These are phyloP conservation scores for Trametes meyenii DNA, from an alignment of 768 basidiomycete species.

Conservation along the genomic window DNA sequence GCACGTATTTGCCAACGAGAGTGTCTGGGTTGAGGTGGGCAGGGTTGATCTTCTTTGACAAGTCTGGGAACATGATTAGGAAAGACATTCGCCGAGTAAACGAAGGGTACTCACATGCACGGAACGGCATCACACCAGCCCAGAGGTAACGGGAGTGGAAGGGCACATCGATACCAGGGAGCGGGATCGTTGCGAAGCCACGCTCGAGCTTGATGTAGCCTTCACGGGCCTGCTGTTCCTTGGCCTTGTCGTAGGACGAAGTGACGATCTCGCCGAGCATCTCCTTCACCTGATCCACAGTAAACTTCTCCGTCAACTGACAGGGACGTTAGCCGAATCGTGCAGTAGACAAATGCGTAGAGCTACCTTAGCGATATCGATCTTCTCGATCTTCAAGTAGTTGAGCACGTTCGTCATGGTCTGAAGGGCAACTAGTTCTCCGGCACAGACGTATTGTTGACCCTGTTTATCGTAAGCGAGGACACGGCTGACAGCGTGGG, in stretches of 20 bases:
- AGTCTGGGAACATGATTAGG: slow-evolving; percentile 50
- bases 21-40: slow-evolving; percentile 92
- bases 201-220: slow-evolving; percentile 95
- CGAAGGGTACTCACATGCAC: slow-evolving; percentile 70
- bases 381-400: slow-evolving; percentile 94
- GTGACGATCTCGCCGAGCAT: slow-evolving; percentile 93
- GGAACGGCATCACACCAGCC: slow-evolving; percentile 98
- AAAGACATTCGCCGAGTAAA: neutral
- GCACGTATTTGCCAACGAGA: slow-evolving; percentile 94
- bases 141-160: slow-evolving; percentile 99
- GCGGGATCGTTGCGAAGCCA: slow-evolving; percentile 93
- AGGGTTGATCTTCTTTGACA: slow-evolving; percentile 97
- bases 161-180: slow-evolving; percentile 97
- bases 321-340: slow-evolving; percentile 2
- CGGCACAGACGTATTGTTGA: slow-evolving; percentile 99
- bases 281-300: slow-evolving; percentile 92
- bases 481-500: neutral
- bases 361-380: slow-evolving; percentile 84
- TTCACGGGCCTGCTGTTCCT: slow-evolving; percentile 71
- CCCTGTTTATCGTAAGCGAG: slow-evolving; percentile 53
- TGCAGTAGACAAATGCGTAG: neutral
- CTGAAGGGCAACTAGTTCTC: slow-evolving; percentile 91
- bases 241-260: slow-evolving; percentile 73
- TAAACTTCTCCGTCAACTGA: slow-evolving; percentile 85
- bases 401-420: slow-evolving; percentile 96